Percentiles rank a stretch among this genome's conserved stretches.
Conservation (phyloP, 169 alveolate species). For the Perkinsus olseni region DNA sequence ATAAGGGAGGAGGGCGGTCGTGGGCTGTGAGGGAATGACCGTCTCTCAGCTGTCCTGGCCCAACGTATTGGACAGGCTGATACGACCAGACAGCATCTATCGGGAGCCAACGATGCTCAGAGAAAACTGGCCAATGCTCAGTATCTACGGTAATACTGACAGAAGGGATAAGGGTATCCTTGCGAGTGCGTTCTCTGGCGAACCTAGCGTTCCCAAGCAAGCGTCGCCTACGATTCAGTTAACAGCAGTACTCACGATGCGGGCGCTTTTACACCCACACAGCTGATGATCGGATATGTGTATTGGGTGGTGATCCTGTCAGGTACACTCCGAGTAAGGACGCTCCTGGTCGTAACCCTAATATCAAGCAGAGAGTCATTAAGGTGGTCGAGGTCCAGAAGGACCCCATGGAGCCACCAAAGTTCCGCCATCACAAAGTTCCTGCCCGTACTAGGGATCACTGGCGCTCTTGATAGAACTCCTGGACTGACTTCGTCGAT, state of each 20-base stretch:
- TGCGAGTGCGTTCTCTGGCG: too few relatives aligned
- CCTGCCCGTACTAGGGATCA: constrained; percentile 49
- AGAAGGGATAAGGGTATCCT: too few relatives aligned
- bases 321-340: constrained; percentile 4
- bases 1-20: not conserved
- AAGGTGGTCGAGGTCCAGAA: constrained; percentile 71
- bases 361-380: constrained; percentile 64
- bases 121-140: not conserved
- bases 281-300: too few relatives aligned
- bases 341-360: constrained; percentile 45
- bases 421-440: constrained; percentile 83
- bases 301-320: not conserved
- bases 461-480: too few relatives aligned
- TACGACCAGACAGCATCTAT: not conserved
- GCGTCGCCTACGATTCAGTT: too few relatives aligned
- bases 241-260: too few relatives aligned
- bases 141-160: not conserved
- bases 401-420: constrained; percentile 93
- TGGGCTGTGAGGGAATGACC: not conserved
- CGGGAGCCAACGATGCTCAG: not conserved
- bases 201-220: too few relatives aligned
- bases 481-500: too few relatives aligned
- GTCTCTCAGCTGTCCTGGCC: not conserved
- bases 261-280: too few relatives aligned
- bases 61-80: not conserved